Percentiles rank a stretch among this genome's conserved stretches.
These are phyloP conservation scores for Solanum hybrid DNA, from an alignment of 305 asterid species.

Conservation along the genomic window DNA sequence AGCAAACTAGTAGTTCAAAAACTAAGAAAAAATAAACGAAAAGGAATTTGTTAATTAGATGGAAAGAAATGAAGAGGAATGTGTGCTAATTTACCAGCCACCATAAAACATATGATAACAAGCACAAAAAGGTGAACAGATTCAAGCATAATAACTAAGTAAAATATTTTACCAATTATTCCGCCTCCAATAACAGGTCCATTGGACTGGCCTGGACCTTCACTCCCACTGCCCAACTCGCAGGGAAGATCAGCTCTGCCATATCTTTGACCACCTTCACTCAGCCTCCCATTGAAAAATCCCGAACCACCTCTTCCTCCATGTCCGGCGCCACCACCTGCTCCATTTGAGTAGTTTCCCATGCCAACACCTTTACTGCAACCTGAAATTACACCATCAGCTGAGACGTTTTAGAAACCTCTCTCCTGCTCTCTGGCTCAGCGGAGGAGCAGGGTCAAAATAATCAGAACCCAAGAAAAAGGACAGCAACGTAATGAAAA, in stretches of 20 bases:
- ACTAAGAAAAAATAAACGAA: neutral
- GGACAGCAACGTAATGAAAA: neutral
- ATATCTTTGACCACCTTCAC: slow-evolving; percentile 78
- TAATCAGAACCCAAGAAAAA: slow-evolving; percentile 3
- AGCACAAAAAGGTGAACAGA: neutral
- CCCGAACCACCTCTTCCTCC: slow-evolving; percentile 97
- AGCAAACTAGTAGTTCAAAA: neutral
- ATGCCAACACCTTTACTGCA: slow-evolving; percentile 83
- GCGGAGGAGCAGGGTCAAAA: slow-evolving; percentile 6
- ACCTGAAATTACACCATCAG: slow-evolving; percentile 40
- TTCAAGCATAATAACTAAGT: neutral
- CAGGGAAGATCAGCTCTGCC: slow-evolving; percentile 95
- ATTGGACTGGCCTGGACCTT: slow-evolving; percentile 56
- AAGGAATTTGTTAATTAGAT: neutral
- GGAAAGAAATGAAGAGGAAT: neutral
- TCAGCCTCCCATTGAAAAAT: slow-evolving; percentile 53
- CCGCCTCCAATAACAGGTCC: slow-evolving; percentile 92
- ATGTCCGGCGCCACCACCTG: slow-evolving; percentile 98
- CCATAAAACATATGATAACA: neutral
- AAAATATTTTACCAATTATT: slow-evolving; percentile 57
- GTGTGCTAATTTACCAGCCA: neutral
- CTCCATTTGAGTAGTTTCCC: slow-evolving; percentile 93
- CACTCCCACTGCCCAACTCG: slow-evolving; percentile 90
- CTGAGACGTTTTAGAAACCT: slow-evolving; percentile 13
- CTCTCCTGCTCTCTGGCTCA: neutral